phyloP scores from a whole-genome alignment of 2,329 filamentous ascomycete species.

The Trichoderma citrinoviride region DNA sequence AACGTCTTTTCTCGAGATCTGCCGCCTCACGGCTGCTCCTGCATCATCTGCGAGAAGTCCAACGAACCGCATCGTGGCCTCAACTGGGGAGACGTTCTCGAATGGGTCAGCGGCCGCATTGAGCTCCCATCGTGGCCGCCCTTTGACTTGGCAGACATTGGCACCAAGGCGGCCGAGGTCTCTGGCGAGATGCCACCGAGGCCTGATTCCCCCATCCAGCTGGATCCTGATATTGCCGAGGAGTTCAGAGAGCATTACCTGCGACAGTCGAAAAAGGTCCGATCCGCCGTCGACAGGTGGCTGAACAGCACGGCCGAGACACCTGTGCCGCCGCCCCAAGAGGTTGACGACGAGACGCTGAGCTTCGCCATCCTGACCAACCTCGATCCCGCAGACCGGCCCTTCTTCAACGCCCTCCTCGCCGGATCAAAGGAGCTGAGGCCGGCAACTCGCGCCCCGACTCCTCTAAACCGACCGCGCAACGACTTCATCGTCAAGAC shows the following conservation, averaged over 20 bases:
- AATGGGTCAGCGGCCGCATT: constrained; percentile 84
- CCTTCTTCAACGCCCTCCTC: constrained; percentile 78
- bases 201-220: constrained; percentile 63
- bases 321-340: constrained; percentile 72
- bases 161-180: constrained; percentile 56
- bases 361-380: constrained; percentile 92
- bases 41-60: constrained; percentile 72
- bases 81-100: constrained; percentile 93
- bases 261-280: constrained; percentile 87
- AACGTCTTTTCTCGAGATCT: constrained; percentile 93
- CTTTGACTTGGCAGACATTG: constrained; percentile 67
- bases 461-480: constrained; percentile 62
- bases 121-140: constrained; percentile 88
- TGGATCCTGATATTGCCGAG: constrained; percentile 91
- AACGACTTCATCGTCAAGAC: constrained; percentile 73
- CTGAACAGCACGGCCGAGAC: constrained; percentile 75
- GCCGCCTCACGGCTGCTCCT: constrained; percentile 78
- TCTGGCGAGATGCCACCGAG: constrained; percentile 60
- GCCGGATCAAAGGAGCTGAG: constrained; percentile 58
- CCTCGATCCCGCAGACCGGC: constrained; percentile 70
- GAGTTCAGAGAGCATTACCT: constrained; percentile 92
- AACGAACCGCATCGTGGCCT: constrained; percentile 67
- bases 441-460: constrained; percentile 62
- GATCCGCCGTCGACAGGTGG: constrained; percentile 88
- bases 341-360: constrained; percentile 91